Evolutionary conservation across 768 basidiomycete genomes (phyloP).

Genomic region (Steccherinum ochraceum): DNA sequence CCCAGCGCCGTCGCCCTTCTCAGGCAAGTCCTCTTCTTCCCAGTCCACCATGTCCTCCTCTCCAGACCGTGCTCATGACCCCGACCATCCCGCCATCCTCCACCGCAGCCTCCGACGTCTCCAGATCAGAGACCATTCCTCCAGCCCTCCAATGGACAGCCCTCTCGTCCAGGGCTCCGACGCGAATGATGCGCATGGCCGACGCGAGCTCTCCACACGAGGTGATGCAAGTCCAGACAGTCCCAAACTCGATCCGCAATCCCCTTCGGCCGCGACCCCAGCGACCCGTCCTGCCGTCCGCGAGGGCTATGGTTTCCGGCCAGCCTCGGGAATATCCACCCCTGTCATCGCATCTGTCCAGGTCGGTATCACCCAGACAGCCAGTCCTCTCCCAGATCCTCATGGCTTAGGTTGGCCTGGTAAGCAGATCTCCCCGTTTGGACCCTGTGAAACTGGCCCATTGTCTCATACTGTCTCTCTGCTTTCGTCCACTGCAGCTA

Average conservation of each 20-base stretch:
- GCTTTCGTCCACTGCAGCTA: no score
- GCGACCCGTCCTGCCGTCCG: constrained; percentile 30
- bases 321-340: constrained; percentile 60
- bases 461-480: constrained; percentile 5
- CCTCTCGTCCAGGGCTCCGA: neutral
- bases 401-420: constrained; percentile 95
- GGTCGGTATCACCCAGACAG: constrained; percentile 11
- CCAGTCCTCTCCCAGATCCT: constrained; percentile 37
- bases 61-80: constrained; percentile 14
- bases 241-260: neutral
- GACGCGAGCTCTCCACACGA: constrained; percentile 5
- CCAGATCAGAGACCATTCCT: constrained; percentile 21
- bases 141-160: constrained; percentile 7
- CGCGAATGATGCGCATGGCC: constrained; percentile 6
- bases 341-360: constrained; percentile 37
- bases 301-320: constrained; percentile 82
- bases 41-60: constrained; percentile 17
- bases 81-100: constrained; percentile 34
- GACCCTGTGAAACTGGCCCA: no score
- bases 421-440: constrained; percentile 29
- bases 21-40: neutral
- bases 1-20: neutral
- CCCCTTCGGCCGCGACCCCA: neutral
- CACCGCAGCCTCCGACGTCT: constrained; percentile 43
- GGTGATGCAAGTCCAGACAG: constrained; percentile 2